Conservation (phyloP, 441 rosid species). For the Iberis amara region DNA sequence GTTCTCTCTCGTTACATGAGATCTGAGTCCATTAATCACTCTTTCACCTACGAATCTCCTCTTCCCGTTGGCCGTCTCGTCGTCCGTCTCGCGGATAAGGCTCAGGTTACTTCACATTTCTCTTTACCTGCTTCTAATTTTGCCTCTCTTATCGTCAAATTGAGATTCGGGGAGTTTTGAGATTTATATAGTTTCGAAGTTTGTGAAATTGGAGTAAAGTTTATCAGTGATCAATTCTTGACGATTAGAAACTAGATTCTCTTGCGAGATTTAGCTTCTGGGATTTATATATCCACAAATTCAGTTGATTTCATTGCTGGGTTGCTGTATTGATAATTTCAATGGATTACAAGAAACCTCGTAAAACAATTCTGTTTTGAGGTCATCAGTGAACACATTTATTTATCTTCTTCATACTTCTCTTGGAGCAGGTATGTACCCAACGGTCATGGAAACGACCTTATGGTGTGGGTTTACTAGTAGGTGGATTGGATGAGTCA, state of each 20-base stretch:
- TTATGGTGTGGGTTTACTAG: conserved; percentile 84
- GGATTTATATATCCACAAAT: background rate
- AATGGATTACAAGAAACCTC: background rate
- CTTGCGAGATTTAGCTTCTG: background rate
- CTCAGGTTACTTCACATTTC: conserved; percentile 58
- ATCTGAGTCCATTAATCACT: conserved; percentile 81
- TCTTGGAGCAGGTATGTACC: conserved; percentile 71
- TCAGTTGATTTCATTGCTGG: background rate
- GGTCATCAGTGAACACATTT: background rate
- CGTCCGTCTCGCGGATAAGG: conserved; percentile 94
- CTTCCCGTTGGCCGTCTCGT: conserved; percentile 95
- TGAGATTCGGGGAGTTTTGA: background rate
- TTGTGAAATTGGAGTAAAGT: background rate
- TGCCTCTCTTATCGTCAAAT: background rate
- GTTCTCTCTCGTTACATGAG: conserved; percentile 93
- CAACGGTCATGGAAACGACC: conserved; percentile 97
- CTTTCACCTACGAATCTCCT: conserved; percentile 78
- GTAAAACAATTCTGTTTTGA: background rate
- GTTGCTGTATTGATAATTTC: background rate
- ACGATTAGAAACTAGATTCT: background rate
- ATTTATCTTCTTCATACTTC: conserved; percentile 17
- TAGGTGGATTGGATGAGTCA: conserved; percentile 85
- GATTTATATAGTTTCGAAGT: background rate
- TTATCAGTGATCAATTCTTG: background rate
- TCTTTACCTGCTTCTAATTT: background rate